Percentiles rank a stretch among this genome's conserved stretches.
phyloP scores from a whole-genome alignment of 179 eudicot genomes.

The Patellifolia procumbens region DNA sequence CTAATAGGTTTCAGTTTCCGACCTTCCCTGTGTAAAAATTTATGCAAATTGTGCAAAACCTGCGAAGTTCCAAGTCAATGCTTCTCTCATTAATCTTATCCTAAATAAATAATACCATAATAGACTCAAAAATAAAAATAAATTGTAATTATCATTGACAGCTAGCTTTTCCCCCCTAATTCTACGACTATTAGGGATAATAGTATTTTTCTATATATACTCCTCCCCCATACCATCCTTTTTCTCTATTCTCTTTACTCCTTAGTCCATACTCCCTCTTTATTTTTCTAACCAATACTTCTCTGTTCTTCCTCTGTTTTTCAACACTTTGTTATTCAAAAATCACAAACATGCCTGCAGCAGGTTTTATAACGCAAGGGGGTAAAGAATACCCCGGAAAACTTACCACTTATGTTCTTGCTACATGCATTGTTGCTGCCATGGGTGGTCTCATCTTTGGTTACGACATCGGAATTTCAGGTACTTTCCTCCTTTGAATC shows the following conservation, averaged over 20 bases:
- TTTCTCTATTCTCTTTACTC: conserved; percentile 9
- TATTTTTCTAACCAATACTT: background rate
- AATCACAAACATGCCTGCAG: conserved; percentile 27
- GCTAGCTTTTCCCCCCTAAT: conserved; percentile 10
- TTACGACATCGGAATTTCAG: conserved; percentile 44
- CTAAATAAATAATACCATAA: background rate
- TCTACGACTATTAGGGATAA: background rate
- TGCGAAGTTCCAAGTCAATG: conserved; percentile 27
- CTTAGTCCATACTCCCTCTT: background rate
- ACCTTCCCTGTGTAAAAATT: too few relatives aligned
- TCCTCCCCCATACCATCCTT: background rate
- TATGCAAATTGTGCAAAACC: conserved; percentile 23
- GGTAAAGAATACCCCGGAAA: conserved; percentile 40
- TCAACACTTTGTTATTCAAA: background rate
- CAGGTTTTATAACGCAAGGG: conserved; percentile 17
- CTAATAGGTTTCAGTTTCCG: too few relatives aligned
- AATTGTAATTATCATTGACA: conserved; percentile 16
- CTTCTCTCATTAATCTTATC: conserved; percentile 28
- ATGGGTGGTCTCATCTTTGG: conserved; percentile 47
- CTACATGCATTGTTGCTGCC: conserved; percentile 39
- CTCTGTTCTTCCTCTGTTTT: conserved; percentile 1
- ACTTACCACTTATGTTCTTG: conserved; percentile 34
- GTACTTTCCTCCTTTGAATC: too few relatives aligned
- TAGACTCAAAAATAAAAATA: background rate
- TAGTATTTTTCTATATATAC: conserved; percentile 8